Evolutionary conservation across 352 stramenopile species (phyloP).

Genomic region (Phytophthora aleatoria): DNA sequence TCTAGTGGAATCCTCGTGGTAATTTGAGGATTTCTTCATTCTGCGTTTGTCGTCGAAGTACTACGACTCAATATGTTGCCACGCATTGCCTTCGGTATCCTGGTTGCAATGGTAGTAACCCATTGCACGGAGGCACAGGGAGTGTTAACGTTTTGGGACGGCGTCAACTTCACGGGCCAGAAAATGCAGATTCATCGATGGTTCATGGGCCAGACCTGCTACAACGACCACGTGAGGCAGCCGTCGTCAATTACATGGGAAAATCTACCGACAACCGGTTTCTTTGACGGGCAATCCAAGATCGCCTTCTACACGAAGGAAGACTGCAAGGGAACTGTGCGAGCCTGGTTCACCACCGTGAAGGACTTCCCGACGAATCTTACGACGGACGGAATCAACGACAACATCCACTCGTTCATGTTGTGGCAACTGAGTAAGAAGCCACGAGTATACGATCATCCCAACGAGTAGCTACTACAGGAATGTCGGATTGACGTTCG

Average conservation of each 20-base stretch:
- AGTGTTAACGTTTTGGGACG: slow-evolving; percentile 2
- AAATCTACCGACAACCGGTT: neutral
- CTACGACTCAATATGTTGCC: too few species aligned
- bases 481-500: too few species aligned
- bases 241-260: slow-evolving; percentile 9
- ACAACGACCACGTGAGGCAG: slow-evolving; percentile 5
- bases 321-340: too few species aligned
- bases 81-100: too few species aligned
- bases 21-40: neutral
- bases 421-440: slow-evolving; percentile 9
- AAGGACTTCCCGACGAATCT: slow-evolving; percentile 12
- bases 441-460: too few species aligned
- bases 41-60: too few species aligned
- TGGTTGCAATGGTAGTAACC: too few species aligned
- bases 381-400: neutral
- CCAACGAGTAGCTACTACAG: too few species aligned
- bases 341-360: slow-evolving; percentile 1
- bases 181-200: slow-evolving; percentile 4
- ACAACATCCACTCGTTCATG: slow-evolving; percentile 13
- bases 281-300: too few species aligned
- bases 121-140: too few species aligned
- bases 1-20: neutral
- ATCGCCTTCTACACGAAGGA: too few species aligned
- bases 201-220: slow-evolving; percentile 8
- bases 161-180: slow-evolving; percentile 4